phyloP scores from a whole-genome alignment of 371 early-diverging fungal species.

The Mucor lusitanicus region DNA sequence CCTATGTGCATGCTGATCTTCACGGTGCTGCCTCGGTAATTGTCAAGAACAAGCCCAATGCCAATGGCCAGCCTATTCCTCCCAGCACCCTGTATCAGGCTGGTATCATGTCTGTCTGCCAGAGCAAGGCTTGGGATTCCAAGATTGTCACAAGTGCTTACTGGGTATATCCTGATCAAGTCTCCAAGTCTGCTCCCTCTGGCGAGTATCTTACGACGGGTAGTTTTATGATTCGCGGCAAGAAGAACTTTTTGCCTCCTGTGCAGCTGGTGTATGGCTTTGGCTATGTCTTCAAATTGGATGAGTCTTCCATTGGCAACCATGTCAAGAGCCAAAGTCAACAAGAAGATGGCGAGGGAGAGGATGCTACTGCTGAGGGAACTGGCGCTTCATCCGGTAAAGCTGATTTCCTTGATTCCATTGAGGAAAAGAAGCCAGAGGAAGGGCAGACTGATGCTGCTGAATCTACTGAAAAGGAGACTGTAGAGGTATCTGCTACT shows the following conservation, averaged over 20 bases:
- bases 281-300: slow-evolving; percentile 91
- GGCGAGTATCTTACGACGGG: slow-evolving; percentile 97
- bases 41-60: slow-evolving; percentile 82
- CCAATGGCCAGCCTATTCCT: slow-evolving; percentile 71
- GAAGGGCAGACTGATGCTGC: slow-evolving; percentile 3
- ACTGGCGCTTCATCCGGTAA: not conserved
- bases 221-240: slow-evolving; percentile 97
- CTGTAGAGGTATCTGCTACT: not conserved
- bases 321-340: slow-evolving; percentile 50
- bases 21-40: slow-evolving; percentile 95
- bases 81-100: slow-evolving; percentile 95
- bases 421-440: slow-evolving; percentile 9
- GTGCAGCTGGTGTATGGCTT: slow-evolving; percentile 97
- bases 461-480: slow-evolving; percentile 2
- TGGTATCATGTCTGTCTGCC: slow-evolving; percentile 95
- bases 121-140: slow-evolving; percentile 97
- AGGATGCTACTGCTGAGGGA: not conserved
- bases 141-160: slow-evolving; percentile 96
- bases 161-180: slow-evolving; percentile 94
- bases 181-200: slow-evolving; percentile 95
- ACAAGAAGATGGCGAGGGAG: slow-evolving; percentile 6
- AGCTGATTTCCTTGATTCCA: slow-evolving; percentile 1
- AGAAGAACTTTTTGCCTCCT: slow-evolving; percentile 95
- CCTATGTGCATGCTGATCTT: slow-evolving; percentile 97
- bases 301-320: slow-evolving; percentile 74